phyloP scores from a whole-genome alignment of 1,284 basidiomycete genomes.

The Meira nashicola region DNA sequence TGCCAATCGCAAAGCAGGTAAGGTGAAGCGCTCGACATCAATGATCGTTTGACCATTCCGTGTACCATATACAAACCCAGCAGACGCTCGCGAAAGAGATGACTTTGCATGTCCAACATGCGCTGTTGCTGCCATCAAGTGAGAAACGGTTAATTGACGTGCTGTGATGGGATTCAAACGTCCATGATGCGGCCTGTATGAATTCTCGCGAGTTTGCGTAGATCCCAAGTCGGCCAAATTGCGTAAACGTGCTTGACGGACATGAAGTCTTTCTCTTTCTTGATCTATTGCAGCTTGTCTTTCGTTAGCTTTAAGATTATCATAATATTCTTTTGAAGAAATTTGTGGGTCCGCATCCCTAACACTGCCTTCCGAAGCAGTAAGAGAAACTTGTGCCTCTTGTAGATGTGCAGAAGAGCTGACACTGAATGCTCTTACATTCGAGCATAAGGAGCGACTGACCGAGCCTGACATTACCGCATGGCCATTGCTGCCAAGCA shows the following conservation, averaged over 20 bases:
- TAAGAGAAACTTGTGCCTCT: no score
- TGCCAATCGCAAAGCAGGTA: constrained; percentile 84
- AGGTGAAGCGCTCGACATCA: constrained; percentile 80
- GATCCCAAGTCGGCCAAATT: constrained; percentile 70
- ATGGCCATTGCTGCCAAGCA: constrained; percentile 17
- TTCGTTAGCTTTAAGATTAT: no score
- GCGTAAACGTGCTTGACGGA: constrained; percentile 58
- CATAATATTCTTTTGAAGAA: no score
- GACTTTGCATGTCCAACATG: constrained; percentile 84
- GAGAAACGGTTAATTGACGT: constrained; percentile 71
- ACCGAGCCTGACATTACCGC: no score
- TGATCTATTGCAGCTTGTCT: no score
- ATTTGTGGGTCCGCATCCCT: no score
- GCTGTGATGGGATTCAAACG: constrained; percentile 65
- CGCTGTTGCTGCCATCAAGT: constrained; percentile 84
- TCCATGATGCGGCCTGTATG: constrained; percentile 69
- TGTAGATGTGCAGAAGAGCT: no score
- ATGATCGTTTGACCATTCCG: constrained; percentile 88
- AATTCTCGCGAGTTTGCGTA: constrained; percentile 65
- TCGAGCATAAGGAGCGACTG: no score
- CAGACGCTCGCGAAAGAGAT: constrained; percentile 78
- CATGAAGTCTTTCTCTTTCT: no score
- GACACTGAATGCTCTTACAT: no score
- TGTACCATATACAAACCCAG: constrained; percentile 89
- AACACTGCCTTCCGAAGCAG: no score